Evolutionary conservation across 768 basidiomycete species (phyloP).

Genomic region (Saitozyma sp.): DNA sequence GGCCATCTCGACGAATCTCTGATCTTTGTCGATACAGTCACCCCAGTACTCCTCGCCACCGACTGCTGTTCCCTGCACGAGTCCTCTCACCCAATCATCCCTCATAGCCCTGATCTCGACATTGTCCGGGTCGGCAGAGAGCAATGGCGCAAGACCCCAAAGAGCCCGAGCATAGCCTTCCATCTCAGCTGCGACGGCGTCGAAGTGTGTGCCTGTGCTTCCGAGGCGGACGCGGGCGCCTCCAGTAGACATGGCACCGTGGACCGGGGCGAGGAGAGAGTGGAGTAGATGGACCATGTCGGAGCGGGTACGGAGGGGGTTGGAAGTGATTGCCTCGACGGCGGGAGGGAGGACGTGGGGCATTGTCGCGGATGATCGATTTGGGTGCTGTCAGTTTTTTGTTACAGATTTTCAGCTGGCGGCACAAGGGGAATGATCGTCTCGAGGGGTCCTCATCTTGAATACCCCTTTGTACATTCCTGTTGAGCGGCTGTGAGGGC

Average conservation of each 20-base stretch:
- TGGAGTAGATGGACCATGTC: constrained; percentile 31
- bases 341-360: constrained; percentile 3
- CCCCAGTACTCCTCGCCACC: constrained; percentile 72
- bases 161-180: constrained; percentile 33
- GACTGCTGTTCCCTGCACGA: constrained; percentile 66
- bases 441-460: no score
- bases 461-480: no score
- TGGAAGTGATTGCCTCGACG: constrained; percentile 26
- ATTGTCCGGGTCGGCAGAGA: constrained; percentile 28
- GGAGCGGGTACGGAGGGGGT: constrained; percentile 26
- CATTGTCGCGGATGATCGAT: background rate
- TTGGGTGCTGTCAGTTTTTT: no score
- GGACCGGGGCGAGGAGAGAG: constrained; percentile 26
- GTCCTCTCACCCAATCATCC: constrained; percentile 62
- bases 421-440: no score
- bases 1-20: constrained; percentile 77
- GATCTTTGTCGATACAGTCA: constrained; percentile 67
- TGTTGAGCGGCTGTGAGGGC: no score
- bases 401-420: no score
- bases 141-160: constrained; percentile 36
- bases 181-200: constrained; percentile 36
- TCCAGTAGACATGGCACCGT: constrained; percentile 17
- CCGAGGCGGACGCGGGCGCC: constrained; percentile 32
- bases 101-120: constrained; percentile 16
- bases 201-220: constrained; percentile 34